Evolutionary conservation across 148 eudicot genomes (phyloP), one percentile per base, ranked within the genome.

Genomic region (Cornus suecica): DNA sequence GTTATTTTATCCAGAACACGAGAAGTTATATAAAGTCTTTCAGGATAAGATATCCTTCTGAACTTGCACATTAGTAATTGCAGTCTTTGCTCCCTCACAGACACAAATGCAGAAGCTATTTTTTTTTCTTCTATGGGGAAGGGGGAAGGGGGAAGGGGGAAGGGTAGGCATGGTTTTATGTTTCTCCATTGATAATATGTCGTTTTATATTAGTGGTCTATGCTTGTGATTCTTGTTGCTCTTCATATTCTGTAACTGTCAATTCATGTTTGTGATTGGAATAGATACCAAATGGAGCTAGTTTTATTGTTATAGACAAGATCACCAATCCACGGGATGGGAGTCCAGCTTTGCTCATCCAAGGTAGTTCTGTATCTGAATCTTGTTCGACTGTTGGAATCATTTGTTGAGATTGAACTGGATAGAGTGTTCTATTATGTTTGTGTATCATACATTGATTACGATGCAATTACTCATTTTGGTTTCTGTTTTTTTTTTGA

Each of bases 251-350:
- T 48, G 27, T 67, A 61, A 66, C 45, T 41, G 29, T 34, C 42
- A n/a, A 51, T 15, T 2, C 24, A 4, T 29, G 11, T 22, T 54
- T 41, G 51, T 42, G 9, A 6, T 52, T 69, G 30, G 66, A 69
- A 65, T 87, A 90, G 94, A 87, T 88, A 78, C 86, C 80, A 82
- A 85, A 88, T 77, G 94, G 94, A 81, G 90, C 91, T 73, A 85
- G 85, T 65, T 88, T 85, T 79, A 90, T 88, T 48, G 71, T 56
- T 73, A 81, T 88, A 81, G 91, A 90, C 79, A 86, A 82, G 82
- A 85, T 77, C 68, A 41, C 74, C 56, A 88, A 88, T 81, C 90
- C 94, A 58, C 83, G 83, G 86, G 90, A 90, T 76, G 87, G 86
- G 66, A 86, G 78, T 76, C 81, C 89, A 41, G 87, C 87, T 34